Base-by-base conservation (phyloP, 2,329 filamentous ascomycete species). In the Xylariaceae sp. region DNA sequence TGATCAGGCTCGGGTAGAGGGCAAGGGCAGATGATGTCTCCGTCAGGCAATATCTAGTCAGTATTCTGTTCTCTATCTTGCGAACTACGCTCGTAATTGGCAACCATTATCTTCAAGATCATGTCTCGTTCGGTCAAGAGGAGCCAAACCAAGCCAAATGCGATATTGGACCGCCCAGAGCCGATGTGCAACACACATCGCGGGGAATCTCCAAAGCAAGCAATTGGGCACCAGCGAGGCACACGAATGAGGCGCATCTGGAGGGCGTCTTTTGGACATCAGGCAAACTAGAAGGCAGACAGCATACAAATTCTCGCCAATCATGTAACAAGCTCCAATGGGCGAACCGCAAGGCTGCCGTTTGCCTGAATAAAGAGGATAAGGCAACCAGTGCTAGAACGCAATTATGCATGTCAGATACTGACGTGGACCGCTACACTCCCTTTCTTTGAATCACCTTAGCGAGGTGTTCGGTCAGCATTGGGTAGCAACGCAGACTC, bases 331-430 rank as follows among this genome's bases (percentile, higher is more conserved):
- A 42, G 15, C 9, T 11, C 11, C 15, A 3, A 18, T 33, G 24
- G 26, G 47, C 56, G 35, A 41, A 43, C 35, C 29, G 55, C 55
- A 51, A 64, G 58, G 61, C 62, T 60, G 44, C 47, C 16, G 20
- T 20, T n/a, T 43, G 35, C 39, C 45, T 36, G 32, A 36, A 26
- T 39, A 44, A 32, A 29, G n/a, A 44, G 10, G 37, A 44, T 23
- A 45, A 59, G 57, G 59, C 61, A 50, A 55, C 50, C 44, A 18
- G 33, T 11, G 8, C 29, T 32, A 35, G 15, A 6, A 32, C 21
- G 29, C 42, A n/a, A 47, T n/a, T 23, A 39, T 50, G 57, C 33
- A 50, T 33, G 39, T 40, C 32, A 37, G 50, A 52, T 53, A 47
- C 51, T 29, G 29, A 42, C 40, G 9, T 21, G n/a, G 33, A 16